phyloP scores from a whole-genome alignment of 2,329 filamentous ascomycete genomes.

The Macrophomina phaseolina region DNA sequence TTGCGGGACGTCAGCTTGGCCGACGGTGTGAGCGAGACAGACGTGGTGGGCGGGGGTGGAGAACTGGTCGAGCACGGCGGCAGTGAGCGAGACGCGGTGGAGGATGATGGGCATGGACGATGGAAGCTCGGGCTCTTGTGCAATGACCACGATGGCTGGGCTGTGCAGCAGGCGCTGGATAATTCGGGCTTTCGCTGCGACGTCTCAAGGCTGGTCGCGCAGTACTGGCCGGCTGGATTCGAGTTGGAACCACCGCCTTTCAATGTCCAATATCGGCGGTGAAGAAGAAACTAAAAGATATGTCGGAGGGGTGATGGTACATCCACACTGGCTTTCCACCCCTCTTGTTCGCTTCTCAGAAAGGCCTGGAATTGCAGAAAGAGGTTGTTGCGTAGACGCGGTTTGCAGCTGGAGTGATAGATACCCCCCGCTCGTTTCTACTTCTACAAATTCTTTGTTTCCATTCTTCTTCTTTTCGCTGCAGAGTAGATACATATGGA shows the following conservation, averaged over 20 bases:
- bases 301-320: not conserved
- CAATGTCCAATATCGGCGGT: constrained; percentile 14
- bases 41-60: not conserved
- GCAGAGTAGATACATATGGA: not conserved
- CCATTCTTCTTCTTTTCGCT: not conserved
- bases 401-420: not conserved
- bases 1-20: not conserved
- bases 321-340: not conserved
- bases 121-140: constrained; percentile 14
- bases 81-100: not conserved
- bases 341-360: not conserved
- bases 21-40: not conserved
- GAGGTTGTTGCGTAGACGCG: not conserved
- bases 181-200: constrained; percentile 11
- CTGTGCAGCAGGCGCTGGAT: constrained; percentile 19
- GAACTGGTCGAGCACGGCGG: not conserved
- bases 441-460: not conserved
- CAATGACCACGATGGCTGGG: not conserved
- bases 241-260: constrained; percentile 10
- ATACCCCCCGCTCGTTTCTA: constrained; percentile 2
- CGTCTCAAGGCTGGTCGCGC: constrained; percentile 13
- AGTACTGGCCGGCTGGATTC: not conserved
- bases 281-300: not conserved
- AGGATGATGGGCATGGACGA: not conserved
- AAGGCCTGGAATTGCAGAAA: too few relatives aligned